phyloP scores from a whole-genome alignment of 148 eudicot species.

The Rhododendron ovatum region DNA sequence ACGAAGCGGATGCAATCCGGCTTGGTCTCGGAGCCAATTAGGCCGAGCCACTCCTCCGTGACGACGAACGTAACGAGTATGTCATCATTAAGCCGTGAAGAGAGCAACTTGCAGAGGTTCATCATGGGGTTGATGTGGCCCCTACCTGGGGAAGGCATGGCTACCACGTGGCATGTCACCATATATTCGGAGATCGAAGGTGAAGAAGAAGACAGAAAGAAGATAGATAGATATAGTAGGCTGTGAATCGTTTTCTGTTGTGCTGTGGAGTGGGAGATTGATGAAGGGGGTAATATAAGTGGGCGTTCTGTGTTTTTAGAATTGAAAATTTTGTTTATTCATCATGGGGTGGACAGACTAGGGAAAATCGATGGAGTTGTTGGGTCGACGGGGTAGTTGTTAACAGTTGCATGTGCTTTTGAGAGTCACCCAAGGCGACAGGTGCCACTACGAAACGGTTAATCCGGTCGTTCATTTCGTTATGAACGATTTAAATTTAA shows the following conservation, averaged over 20 bases:
- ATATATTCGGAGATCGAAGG: neutral
- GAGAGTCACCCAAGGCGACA: too few relatives aligned
- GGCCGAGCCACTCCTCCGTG: slow-evolving; percentile 30
- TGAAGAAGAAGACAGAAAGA: neutral
- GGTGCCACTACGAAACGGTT: rapidly evolving
- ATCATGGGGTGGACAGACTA: too few relatives aligned
- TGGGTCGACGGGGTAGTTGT: too few relatives aligned
- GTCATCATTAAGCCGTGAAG: neutral
- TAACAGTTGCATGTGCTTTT: too few relatives aligned
- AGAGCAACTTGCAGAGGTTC: slow-evolving; percentile 19
- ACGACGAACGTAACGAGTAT: slow-evolving; percentile 12
- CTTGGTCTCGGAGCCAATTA: slow-evolving; percentile 7
- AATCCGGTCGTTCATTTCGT: rapidly evolving
- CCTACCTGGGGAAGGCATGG: slow-evolving; percentile 20
- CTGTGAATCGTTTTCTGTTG: too few relatives aligned
- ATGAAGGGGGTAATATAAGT: too few relatives aligned
- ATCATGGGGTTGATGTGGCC: slow-evolving; percentile 33
- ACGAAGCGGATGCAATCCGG: slow-evolving; percentile 16
- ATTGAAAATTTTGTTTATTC: too few relatives aligned
- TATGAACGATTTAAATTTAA: too few relatives aligned
- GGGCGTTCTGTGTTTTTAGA: too few relatives aligned
- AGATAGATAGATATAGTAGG: too few relatives aligned
- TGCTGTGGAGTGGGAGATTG: too few relatives aligned
- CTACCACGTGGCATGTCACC: slow-evolving; percentile 14
- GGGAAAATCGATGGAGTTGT: too few relatives aligned